Percentiles rank a stretch among this genome's conserved stretches.
Conservation (phyloP, 805 yeast species). For the Maudiozyma barnettii region DNA sequence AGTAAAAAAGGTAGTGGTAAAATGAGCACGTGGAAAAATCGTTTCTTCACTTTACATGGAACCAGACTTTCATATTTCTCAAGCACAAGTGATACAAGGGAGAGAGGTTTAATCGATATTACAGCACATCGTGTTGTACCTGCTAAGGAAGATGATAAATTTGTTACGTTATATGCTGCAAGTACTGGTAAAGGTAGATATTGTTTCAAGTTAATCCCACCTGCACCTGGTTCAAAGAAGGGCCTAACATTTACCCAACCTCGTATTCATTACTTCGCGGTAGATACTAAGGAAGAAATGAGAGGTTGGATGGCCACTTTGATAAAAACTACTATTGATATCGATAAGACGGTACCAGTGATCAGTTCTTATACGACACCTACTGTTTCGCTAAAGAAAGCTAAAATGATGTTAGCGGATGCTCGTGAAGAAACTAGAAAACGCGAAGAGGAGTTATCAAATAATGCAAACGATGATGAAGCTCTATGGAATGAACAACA, state of each 20-base stretch:
- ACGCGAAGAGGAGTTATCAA: slow-evolving; percentile 37
- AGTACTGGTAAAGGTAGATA: slow-evolving; percentile 89
- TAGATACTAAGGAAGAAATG: slow-evolving; percentile 85
- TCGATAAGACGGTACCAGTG: slow-evolving; percentile 87
- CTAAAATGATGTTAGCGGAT: slow-evolving; percentile 75
- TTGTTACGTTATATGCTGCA: slow-evolving; percentile 82
- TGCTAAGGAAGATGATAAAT: slow-evolving; percentile 71
- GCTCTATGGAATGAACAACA: slow-evolving; percentile 27
- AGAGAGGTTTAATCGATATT: slow-evolving; percentile 88
- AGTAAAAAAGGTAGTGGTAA: slow-evolving; percentile 79
- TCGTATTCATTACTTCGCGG: slow-evolving; percentile 91
- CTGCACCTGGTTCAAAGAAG: slow-evolving; percentile 93
- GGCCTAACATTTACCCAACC: slow-evolving; percentile 96
- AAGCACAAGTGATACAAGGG: slow-evolving; percentile 66
- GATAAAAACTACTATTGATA: slow-evolving; percentile 91
- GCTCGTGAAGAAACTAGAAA: slow-evolving; percentile 66
- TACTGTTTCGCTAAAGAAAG: slow-evolving; percentile 79
- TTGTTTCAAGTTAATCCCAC: slow-evolving; percentile 89
- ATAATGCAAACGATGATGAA: slow-evolving; percentile 21
- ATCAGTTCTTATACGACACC: slow-evolving; percentile 91
- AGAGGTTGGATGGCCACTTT: slow-evolving; percentile 90
- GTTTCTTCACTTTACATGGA: slow-evolving; percentile 80
- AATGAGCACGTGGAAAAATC: slow-evolving; percentile 83
- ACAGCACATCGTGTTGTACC: slow-evolving; percentile 91
- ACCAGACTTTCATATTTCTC: slow-evolving; percentile 86